Evolutionary conservation across 192 early-diverging fungal genomes (phyloP), one percentile per base, ranked within the genome.

Genomic region (Podila verticillata): DNA sequence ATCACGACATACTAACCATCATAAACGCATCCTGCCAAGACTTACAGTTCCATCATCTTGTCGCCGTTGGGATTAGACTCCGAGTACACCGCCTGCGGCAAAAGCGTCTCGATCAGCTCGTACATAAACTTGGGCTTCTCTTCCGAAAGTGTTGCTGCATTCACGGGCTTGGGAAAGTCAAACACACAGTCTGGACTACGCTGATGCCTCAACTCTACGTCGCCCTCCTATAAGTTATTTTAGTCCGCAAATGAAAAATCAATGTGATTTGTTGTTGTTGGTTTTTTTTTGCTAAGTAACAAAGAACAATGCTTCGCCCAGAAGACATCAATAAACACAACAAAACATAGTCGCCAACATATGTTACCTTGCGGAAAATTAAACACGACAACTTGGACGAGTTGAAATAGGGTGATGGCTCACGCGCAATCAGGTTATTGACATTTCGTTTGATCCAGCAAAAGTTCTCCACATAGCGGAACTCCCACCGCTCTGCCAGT

Each of bases 401-500:
- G 70, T 91, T 87, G 68, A 98, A 97, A 74, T 94, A 97, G 28
- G 73, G 83, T 30, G 89, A 93, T 28, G 88, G 82, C 32, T 90
- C 82, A 26, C 84, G 69, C 15, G 85, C 90, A 70, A 98, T 95
- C 57, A 88, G 87, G 81, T 98, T 97, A 81, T 96, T 95, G 47
- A 89, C 75, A 58, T 89, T 83, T 59, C 92, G 86, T 66, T 96
- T 96, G 73, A 97, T 94, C 96, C 97, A 98, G 79, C 93, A 94
- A 86, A 98, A 96, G 86, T 97, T 98, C 74, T 97, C 97, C 0
- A 97, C 95, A 74, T 98, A 98, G 57, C 94, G 93, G 85, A 96
- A 94, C 2, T 91, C 90, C 95, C 97, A 97, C 36, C 64, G 78
- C 51, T 93, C 91, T 8, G 91, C 87, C 34, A 94, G 84, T 36